Evolutionary conservation across 805 yeast species (phyloP).

Genomic region (Starmerella sirachaensis): DNA sequence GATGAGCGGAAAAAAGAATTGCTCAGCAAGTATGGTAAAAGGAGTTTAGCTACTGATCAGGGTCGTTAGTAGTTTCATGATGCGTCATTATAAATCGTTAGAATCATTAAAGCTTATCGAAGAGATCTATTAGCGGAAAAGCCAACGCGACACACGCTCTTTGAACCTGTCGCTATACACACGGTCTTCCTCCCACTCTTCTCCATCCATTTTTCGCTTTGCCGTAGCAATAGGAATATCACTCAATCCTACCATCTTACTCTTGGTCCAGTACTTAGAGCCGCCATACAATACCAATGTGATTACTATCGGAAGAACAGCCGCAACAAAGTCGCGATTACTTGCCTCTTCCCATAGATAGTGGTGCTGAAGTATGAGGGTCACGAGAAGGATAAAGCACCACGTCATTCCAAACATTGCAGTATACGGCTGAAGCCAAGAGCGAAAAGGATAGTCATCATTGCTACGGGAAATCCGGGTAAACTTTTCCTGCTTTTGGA

Average conservation of each 20-base stretch:
- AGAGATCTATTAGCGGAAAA: too few species aligned
- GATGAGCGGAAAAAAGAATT: conserved; percentile 9
- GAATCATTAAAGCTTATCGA: neutral
- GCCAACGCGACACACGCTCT: conserved; percentile 4
- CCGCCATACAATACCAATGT: conserved; percentile 39
- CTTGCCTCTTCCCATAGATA: conserved; percentile 3
- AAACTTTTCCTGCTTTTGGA: conserved; percentile 33
- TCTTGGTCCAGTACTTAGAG: conserved; percentile 46
- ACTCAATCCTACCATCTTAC: conserved; percentile 53
- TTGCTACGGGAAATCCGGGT: conserved; percentile 53
- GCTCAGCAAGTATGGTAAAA: neutral
- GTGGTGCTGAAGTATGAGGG: conserved; percentile 3
- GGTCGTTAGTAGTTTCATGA: too few species aligned
- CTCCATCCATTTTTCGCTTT: conserved; percentile 16
- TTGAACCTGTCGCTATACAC: conserved; percentile 15
- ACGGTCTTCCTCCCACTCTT: conserved; percentile 23
- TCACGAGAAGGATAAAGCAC: conserved; percentile 6
- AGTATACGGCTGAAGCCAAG: conserved; percentile 55
- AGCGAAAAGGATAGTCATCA: conserved; percentile 53
- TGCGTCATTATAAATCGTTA: too few species aligned
- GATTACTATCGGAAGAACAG: conserved; percentile 38
- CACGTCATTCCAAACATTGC: conserved; percentile 41
- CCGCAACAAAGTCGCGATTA: conserved; percentile 1
- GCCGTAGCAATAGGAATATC: conserved; percentile 65
- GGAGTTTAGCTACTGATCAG: too few species aligned